Percentiles rank a stretch among this genome's conserved stretches.
These are phyloP conservation scores for Coemansia sp. DNA, from an alignment of 192 early-diverging fungal species.

Conservation along the genomic window DNA sequence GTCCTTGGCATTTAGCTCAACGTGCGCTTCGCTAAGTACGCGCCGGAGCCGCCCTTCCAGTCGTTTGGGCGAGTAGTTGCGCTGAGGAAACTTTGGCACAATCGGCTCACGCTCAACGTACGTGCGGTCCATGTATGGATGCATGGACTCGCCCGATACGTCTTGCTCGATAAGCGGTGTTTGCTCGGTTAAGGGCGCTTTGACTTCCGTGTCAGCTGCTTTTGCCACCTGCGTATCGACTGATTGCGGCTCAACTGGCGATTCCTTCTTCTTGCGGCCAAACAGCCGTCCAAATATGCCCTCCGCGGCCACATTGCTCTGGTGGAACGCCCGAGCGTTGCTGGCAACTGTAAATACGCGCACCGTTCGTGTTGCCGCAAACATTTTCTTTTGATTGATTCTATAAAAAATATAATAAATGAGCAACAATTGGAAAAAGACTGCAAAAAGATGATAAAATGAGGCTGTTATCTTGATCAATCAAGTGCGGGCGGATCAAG, in stretches of 20 bases:
- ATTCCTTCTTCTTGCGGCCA: slow-evolving; percentile 23
- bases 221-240: neutral
- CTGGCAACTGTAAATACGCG: neutral
- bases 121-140: neutral
- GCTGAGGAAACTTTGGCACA: slow-evolving; percentile 30
- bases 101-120: neutral
- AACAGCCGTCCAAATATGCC: slow-evolving; percentile 38
- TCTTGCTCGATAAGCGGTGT: neutral
- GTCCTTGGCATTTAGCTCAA: slow-evolving; percentile 18
- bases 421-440: no score
- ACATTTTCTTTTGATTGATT: slow-evolving; percentile 2
- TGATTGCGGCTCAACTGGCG: slow-evolving; percentile 1
- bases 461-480: neutral
- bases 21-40: slow-evolving; percentile 14
- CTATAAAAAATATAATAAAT: no score
- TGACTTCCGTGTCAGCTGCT: neutral
- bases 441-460: no score
- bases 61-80: slow-evolving; percentile 15
- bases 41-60: slow-evolving; percentile 19
- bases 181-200: neutral
- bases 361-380: neutral
- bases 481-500: neutral
- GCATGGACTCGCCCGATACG: neutral
- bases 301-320: slow-evolving; percentile 13
- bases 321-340: slow-evolving; percentile 21